Conservation (phyloP, 805 yeast genomes). For the Spathaspora gorwiae region DNA sequence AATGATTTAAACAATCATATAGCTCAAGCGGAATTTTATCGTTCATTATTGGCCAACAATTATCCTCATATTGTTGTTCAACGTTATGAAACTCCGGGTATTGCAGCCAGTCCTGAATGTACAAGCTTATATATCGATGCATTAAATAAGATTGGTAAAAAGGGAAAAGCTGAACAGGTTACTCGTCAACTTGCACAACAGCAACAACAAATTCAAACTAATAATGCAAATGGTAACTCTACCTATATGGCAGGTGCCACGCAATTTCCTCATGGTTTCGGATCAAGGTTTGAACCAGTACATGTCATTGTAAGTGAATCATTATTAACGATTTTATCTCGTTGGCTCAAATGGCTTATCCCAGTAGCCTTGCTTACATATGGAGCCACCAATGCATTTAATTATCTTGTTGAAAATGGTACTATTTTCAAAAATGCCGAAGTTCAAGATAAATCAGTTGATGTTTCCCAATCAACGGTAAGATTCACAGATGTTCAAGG, state of each 20-base stretch:
- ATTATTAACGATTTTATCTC: slow-evolving; percentile 67
- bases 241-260: slow-evolving; percentile 2
- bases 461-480: slow-evolving; percentile 79
- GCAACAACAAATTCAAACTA: neutral
- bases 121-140: slow-evolving; percentile 78
- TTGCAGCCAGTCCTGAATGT: slow-evolving; percentile 77
- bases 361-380: slow-evolving; percentile 77
- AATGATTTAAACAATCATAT: slow-evolving; percentile 60
- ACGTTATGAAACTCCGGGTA: slow-evolving; percentile 91
- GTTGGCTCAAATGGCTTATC: slow-evolving; percentile 85
- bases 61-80: slow-evolving; percentile 97
- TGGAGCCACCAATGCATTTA: slow-evolving; percentile 74
- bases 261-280: slow-evolving; percentile 37
- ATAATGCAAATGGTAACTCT: neutral
- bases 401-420: slow-evolving; percentile 76
- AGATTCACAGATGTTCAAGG: slow-evolving; percentile 93
- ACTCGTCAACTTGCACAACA: slow-evolving; percentile 27
- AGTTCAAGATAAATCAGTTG: slow-evolving; percentile 72
- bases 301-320: slow-evolving; percentile 93
- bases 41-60: slow-evolving; percentile 64
- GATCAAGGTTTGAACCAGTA: slow-evolving; percentile 75
- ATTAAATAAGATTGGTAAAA: slow-evolving; percentile 68
- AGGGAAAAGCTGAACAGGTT: slow-evolving; percentile 69
- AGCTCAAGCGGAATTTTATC: slow-evolving; percentile 81
- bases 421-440: slow-evolving; percentile 74